Percentiles rank a stretch among this genome's conserved stretches.
phyloP scores from a whole-genome alignment of 2,329 filamentous ascomycete species.

The Sporothrix curviconia region DNA sequence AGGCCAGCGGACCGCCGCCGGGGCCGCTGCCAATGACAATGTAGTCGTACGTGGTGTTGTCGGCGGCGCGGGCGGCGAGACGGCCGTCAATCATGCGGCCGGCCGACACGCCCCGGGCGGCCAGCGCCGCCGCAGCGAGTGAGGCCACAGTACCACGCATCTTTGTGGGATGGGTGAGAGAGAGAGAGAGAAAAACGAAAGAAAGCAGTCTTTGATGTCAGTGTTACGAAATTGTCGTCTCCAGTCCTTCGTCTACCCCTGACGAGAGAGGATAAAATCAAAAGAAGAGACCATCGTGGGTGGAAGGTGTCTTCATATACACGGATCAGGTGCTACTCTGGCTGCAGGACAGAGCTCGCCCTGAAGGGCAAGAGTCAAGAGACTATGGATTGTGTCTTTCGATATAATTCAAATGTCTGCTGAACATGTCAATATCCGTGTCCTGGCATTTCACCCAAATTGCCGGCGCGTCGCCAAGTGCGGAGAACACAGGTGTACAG shows the following conservation, averaged over 20 bases:
- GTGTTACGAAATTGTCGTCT: background rate
- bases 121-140: slow-evolving; percentile 1
- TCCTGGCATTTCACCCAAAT: slow-evolving; percentile 9
- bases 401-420: too few species aligned
- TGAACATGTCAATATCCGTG: too few species aligned
- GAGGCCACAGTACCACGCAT: slow-evolving; percentile 8
- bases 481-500: background rate
- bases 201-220: background rate
- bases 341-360: too few species aligned
- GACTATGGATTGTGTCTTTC: too few species aligned
- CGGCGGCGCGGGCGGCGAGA: background rate
- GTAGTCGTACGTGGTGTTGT: slow-evolving; percentile 25
- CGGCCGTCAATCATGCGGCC: slow-evolving; percentile 5
- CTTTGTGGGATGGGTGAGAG: background rate
- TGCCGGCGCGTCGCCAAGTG: background rate
- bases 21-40: slow-evolving; percentile 44
- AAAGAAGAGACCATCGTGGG: background rate
- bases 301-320: background rate
- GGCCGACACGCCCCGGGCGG: background rate
- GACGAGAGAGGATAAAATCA: too few species aligned
- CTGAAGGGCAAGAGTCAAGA: too few species aligned
- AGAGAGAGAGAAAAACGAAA: background rate
- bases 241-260: background rate
- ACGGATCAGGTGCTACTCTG: background rate
- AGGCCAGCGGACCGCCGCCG: slow-evolving; percentile 42